Evolutionary conservation across 768 basidiomycete genomes (phyloP), one percentile per base, ranked within the genome.

Genomic region (Suillus subaureus): DNA sequence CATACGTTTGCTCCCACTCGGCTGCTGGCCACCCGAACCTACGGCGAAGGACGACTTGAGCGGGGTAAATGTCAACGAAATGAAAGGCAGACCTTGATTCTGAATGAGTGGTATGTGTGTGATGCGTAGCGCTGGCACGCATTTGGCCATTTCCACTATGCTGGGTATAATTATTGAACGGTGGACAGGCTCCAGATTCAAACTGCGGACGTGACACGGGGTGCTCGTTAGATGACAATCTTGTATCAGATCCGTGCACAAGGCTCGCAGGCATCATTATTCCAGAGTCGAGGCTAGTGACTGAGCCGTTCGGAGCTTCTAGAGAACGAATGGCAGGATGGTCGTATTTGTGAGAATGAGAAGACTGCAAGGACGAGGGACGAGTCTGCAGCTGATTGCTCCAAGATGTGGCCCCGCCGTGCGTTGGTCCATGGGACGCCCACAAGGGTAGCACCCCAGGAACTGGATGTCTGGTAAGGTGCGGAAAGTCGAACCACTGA

Each of bases 401-500:
- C 68, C 68, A 68, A 39, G 40, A 13, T 54, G 54, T 66, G 15
- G 11, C 12, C 6, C 58, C 40, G 7, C 12, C 26, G 31, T 60
- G 58, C 18, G 18, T 2, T 12, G 8, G 23, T 39, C 26, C 57
- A 28, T 26, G 37, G 16, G 57, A 40, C 1, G 26, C 40, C 62
- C 62, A 63, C 39, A 68, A 23, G 3, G 72, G 67, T 45, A 72
- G 70, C 43, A 66, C 67, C 21, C 66, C 67, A 8, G 76, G 73
- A 40, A 73, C 69, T 40, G 77, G 71, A 56, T 67, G 72, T 64
- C 66, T 73, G 5, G 77, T 77, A 26, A 63, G 62, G 39, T 77
- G 75, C 35, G 75, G 45, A 43, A 70, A 62, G 35, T 77, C 75
- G 21, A 71, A 75, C 16, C 72, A 78, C 43, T 74, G 69, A 52